A percentile compares a stretch with the other conserved stretches of the same genome.
Conservation (phyloP, 2,329 filamentous ascomycete genomes). For the Neopestalotiopsis clavispora region DNA sequence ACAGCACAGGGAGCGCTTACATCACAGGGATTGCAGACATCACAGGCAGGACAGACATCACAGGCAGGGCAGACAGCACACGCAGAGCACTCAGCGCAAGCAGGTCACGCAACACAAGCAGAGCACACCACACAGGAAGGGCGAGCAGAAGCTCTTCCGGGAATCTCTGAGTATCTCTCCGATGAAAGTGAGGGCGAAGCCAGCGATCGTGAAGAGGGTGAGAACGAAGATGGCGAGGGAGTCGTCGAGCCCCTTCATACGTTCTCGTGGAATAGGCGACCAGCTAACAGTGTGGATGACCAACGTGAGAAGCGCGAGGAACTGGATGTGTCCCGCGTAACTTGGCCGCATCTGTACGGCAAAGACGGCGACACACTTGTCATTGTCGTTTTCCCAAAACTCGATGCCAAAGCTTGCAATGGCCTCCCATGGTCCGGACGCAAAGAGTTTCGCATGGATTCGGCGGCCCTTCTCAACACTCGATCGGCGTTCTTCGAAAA, state of each 20-base stretch:
- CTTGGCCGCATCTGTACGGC: not conserved
- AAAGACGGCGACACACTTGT: conserved; percentile 9
- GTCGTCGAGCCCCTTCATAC: too few species aligned
- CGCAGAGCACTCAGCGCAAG: too few species aligned
- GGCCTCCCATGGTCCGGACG: not conserved
- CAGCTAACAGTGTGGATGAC: not conserved
- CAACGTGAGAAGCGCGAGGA: not conserved
- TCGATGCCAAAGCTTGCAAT: not conserved
- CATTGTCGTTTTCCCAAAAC: not conserved
- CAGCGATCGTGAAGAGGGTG: too few species aligned
- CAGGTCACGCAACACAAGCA: too few species aligned
- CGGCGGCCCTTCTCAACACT: not conserved
- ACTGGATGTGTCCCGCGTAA: not conserved
- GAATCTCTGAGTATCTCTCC: not conserved
- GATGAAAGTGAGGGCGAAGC: not conserved
- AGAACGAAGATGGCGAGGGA: too few species aligned
- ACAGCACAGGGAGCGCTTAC: too few species aligned
- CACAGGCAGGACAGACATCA: too few species aligned
- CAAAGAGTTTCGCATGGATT: conserved; percentile 1
- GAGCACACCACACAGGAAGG: too few species aligned
- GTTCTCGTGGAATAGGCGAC: too few species aligned
- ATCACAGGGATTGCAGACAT: too few species aligned
- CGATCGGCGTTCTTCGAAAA: not conserved
- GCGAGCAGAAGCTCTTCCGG: not conserved
- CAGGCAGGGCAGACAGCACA: too few species aligned